Conservation (phyloP, 768 basidiomycete species). For the Pulveroboletus sp. region DNA sequence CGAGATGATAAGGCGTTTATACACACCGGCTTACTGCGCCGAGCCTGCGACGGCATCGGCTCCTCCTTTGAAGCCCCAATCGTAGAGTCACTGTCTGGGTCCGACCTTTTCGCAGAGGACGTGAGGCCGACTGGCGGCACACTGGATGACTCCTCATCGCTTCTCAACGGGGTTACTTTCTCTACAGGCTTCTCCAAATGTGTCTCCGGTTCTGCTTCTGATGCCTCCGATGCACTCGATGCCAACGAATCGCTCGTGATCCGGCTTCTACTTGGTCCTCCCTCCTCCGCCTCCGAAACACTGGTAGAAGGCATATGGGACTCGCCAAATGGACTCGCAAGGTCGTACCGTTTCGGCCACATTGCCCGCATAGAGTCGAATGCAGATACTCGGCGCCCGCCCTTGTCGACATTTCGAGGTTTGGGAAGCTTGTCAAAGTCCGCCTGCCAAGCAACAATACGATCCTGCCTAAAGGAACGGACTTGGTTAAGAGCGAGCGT, state of each 20-base stretch:
- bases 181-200: conserved; percentile 21
- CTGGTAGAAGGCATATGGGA: conserved; percentile 58
- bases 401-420: conserved; percentile 55
- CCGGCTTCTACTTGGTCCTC: conserved; percentile 41
- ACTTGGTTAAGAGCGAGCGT: conserved; percentile 86
- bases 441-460: conserved; percentile 94
- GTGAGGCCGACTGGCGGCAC: conserved; percentile 10
- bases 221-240: conserved; percentile 72
- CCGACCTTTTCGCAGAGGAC: conserved; percentile 42
- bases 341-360: conserved; percentile 63
- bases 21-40: conserved; percentile 28
- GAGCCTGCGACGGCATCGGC: conserved; percentile 11
- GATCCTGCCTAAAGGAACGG: conserved; percentile 84
- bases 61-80: conserved; percentile 56
- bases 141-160: conserved; percentile 16
- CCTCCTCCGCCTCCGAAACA: conserved; percentile 75
- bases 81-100: conserved; percentile 81
- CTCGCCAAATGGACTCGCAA: conserved; percentile 52
- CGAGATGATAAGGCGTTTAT: background rate
- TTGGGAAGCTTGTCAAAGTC: conserved; percentile 87
- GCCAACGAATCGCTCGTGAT: conserved; percentile 53
- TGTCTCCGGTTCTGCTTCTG: conserved; percentile 56
- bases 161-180: conserved; percentile 14
- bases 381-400: conserved; percentile 53
- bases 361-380: conserved; percentile 71